These are phyloP conservation scores for Phytophthora brassicae DNA, from an alignment of 352 stramenopile genomes.

Conservation along the genomic window DNA sequence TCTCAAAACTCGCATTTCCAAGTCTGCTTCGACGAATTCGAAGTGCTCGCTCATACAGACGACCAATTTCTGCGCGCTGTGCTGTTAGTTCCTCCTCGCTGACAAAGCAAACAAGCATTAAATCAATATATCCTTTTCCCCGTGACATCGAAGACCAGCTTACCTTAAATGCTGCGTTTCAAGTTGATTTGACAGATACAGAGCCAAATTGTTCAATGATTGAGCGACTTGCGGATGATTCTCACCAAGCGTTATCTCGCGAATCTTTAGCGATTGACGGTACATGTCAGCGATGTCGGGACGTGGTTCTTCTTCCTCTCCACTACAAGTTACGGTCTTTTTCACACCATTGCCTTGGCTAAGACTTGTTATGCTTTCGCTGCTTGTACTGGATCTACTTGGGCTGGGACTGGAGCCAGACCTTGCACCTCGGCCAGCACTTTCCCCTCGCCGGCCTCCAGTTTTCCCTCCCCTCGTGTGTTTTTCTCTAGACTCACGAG, in stretches of 20 bases:
- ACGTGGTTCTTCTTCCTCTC: slow-evolving; percentile 21
- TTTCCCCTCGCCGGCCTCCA: slow-evolving; percentile 10
- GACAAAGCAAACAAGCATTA: slow-evolving; percentile 4
- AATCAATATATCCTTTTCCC: background rate
- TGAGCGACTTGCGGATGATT: slow-evolving; percentile 80
- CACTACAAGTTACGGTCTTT: background rate
- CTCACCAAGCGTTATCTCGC: slow-evolving; percentile 58
- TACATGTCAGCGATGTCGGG: slow-evolving; percentile 77
- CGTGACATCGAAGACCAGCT: background rate
- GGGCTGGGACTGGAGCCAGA: slow-evolving; percentile 27
- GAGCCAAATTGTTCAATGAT: slow-evolving; percentile 79
- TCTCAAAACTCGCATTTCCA: slow-evolving; percentile 80
- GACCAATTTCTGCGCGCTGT: slow-evolving; percentile 54
- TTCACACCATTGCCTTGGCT: slow-evolving; percentile 7
- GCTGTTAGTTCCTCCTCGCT: slow-evolving; percentile 41
- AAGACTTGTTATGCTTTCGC: slow-evolving; percentile 22
- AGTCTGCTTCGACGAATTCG: slow-evolving; percentile 70
- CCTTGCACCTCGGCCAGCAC: slow-evolving; percentile 8
- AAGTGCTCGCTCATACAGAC: slow-evolving; percentile 65
- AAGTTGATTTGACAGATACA: slow-evolving; percentile 70
- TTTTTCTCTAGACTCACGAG: slow-evolving; percentile 20
- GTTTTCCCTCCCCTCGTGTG: slow-evolving; percentile 19
- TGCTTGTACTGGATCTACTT: slow-evolving; percentile 39
- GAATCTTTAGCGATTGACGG: slow-evolving; percentile 74
- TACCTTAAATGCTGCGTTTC: slow-evolving; percentile 62